phyloP scores from a whole-genome alignment of 306 rosid species.

The Quercus mongolica region DNA sequence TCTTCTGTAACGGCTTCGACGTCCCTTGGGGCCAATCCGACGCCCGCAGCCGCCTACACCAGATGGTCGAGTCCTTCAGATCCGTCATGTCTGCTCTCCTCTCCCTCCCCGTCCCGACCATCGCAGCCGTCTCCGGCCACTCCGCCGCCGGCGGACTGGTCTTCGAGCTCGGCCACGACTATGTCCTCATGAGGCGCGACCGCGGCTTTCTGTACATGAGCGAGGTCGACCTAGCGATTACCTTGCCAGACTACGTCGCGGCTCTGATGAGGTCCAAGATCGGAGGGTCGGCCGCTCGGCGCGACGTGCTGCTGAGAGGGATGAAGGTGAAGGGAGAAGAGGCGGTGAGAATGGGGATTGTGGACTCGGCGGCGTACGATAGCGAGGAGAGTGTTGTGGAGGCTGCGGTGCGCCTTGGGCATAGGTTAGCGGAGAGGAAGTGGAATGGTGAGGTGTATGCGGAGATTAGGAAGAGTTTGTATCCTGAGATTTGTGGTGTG shows the following conservation, averaged over 20 bases:
- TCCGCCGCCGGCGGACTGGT: accelerated
- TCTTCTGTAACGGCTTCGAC: accelerated
- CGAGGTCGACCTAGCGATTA: too few relatives aligned
- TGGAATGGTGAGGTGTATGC: slow-evolving; percentile 28
- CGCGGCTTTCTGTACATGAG: too few relatives aligned
- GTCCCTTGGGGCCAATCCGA: accelerated
- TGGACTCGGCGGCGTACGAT: neutral
- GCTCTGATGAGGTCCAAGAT: slow-evolving; percentile 15
- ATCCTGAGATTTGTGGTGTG: slow-evolving; percentile 10
- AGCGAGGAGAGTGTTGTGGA: slow-evolving; percentile 14
- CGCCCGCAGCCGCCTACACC: accelerated
- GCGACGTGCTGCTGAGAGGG: slow-evolving; percentile 31
- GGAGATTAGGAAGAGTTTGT: slow-evolving; percentile 37
- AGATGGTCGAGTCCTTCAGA: too few relatives aligned
- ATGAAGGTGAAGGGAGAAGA: slow-evolving; percentile 29
- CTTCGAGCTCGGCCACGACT: too few relatives aligned
- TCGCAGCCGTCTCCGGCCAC: accelerated
- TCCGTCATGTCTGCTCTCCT: too few relatives aligned
- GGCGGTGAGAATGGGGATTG: slow-evolving; percentile 4
- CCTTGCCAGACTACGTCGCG: too few relatives aligned
- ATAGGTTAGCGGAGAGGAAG: slow-evolving; percentile 26
- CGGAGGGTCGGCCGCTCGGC: neutral
- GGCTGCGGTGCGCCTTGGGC: slow-evolving; percentile 24
- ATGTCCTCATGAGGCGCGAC: too few relatives aligned
- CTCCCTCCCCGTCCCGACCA: neutral